phyloP scores from a whole-genome alignment of 2,329 filamentous ascomycete species.

The Fusarium gaditjirri region DNA sequence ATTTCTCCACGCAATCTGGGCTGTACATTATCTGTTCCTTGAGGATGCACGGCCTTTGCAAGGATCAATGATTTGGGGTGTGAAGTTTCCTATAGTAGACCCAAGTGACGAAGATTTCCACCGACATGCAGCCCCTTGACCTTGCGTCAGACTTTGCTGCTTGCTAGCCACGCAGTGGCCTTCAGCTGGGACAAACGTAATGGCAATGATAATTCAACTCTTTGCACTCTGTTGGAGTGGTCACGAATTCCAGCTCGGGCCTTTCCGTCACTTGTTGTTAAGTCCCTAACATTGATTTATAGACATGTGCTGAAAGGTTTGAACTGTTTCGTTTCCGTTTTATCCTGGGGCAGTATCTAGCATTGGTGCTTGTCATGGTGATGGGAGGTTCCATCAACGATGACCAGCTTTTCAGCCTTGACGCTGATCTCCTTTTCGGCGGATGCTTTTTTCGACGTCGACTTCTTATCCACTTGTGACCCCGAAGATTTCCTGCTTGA shows the following conservation, averaged over 20 bases:
- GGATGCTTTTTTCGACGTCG: slow-evolving; percentile 9
- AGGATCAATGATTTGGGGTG: background rate
- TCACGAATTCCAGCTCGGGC: background rate
- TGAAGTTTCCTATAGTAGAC: background rate
- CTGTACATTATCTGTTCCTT: background rate
- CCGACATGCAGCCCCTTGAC: background rate
- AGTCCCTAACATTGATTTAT: background rate
- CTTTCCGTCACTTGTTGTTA: background rate
- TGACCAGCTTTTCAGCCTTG: slow-evolving; percentile 20
- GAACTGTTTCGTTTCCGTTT: background rate
- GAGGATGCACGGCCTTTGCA: background rate
- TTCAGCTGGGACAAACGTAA: background rate
- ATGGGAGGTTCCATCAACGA: slow-evolving; percentile 37
- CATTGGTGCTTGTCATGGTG: slow-evolving; percentile 10
- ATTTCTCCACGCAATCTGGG: background rate
- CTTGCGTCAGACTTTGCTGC: background rate
- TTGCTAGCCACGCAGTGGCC: background rate
- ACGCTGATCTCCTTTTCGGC: slow-evolving; percentile 13
- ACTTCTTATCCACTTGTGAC: slow-evolving; percentile 24
- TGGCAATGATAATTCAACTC: background rate
- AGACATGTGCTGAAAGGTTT: background rate
- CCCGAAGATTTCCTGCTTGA: slow-evolving; percentile 20
- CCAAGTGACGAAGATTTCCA: background rate
- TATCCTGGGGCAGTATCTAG: background rate
- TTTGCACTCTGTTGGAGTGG: background rate